These are phyloP conservation scores for Plasmodium inui DNA, from an alignment of 169 alveolate genomes.

Conservation along the genomic window DNA sequence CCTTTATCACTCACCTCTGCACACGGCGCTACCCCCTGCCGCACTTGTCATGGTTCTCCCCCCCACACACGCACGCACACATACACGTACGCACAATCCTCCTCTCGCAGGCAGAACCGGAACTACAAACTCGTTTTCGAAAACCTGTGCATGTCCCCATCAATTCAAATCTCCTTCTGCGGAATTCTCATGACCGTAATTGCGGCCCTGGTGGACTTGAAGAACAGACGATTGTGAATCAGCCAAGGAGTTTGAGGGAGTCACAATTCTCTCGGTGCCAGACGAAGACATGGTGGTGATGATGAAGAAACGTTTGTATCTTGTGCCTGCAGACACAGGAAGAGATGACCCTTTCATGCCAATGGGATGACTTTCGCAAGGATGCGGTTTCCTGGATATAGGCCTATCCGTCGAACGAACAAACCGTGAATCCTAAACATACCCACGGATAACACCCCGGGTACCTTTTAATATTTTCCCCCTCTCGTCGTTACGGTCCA, in stretches of 20 bases:
- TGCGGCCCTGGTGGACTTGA: conserved; percentile 33
- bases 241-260: not conserved
- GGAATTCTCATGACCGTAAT: conserved; percentile 42
- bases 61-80: not conserved
- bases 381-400: no score
- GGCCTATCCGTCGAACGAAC: no score
- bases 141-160: conserved; percentile 36
- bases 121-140: conserved; percentile 17
- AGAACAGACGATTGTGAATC: conserved; percentile 22
- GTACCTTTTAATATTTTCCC: no score
- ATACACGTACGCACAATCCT: not conserved
- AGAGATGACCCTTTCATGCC: no score
- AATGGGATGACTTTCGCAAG: no score
- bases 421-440: no score
- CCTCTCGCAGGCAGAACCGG: conserved; percentile 28
- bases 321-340: no score
- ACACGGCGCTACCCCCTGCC: not conserved
- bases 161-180: conserved; percentile 56
- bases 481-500: no score
- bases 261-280: not conserved
- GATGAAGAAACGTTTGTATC: no score
- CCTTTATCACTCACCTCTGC: not conserved
- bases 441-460: no score
- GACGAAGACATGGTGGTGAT: no score
- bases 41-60: not conserved